Evolutionary conservation across 164 flowering plant genomes (phyloP).

Genomic region (Tinospora cordifolia): DNA sequence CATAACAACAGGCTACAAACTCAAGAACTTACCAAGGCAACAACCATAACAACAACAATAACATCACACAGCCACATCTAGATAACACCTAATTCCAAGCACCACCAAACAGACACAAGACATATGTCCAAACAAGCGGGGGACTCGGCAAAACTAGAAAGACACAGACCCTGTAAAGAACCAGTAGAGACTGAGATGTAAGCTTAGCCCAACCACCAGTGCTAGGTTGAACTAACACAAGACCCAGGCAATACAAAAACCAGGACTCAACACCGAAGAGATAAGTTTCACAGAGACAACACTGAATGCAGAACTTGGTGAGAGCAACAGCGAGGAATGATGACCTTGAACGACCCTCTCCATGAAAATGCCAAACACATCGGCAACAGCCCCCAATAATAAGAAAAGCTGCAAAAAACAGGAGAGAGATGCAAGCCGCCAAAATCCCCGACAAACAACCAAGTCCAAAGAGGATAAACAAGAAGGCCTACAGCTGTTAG

Average conservation of each 20-base stretch:
- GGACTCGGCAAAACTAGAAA: neutral
- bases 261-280: neutral
- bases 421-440: slow-evolving; percentile 19
- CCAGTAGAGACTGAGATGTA: neutral
- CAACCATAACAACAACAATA: neutral
- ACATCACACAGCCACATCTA: neutral
- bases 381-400: slow-evolving; percentile 28
- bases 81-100: neutral
- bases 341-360: slow-evolving; percentile 17
- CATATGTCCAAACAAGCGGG: neutral
- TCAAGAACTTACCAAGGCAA: neutral
- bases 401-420: slow-evolving; percentile 42
- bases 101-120: neutral
- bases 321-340: slow-evolving; percentile 23
- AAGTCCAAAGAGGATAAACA: slow-evolving; percentile 5
- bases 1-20: neutral
- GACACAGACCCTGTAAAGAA: neutral
- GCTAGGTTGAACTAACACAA: neutral
- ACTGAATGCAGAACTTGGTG: slow-evolving; percentile 23
- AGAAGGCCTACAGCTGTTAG: slow-evolving; percentile 31
- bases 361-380: slow-evolving; percentile 25
- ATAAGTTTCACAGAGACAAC: slow-evolving; percentile 1
- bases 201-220: neutral
- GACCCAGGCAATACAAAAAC: neutral
- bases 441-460: slow-evolving; percentile 28